Percentiles rank a stretch among this genome's conserved stretches.
These are phyloP conservation scores for Zygoascus meyerae DNA, from an alignment of 1,139 yeast genomes.

Conservation along the genomic window DNA sequence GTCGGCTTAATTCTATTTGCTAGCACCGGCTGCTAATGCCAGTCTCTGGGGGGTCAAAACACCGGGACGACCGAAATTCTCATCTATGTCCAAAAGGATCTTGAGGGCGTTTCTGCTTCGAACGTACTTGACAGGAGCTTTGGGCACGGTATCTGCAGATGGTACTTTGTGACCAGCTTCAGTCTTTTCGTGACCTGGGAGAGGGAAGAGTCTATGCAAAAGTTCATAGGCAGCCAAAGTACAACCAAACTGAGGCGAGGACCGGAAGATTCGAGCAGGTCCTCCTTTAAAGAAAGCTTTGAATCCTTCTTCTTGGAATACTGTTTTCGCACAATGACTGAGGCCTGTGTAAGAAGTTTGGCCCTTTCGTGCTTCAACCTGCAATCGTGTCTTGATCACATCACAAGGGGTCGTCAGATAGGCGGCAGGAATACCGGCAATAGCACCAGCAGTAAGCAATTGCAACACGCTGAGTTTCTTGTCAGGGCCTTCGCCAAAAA, in stretches of 20 bases:
- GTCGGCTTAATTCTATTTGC: not conserved
- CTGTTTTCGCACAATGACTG: conserved; percentile 66
- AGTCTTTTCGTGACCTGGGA: conserved; percentile 37
- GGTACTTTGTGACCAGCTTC: conserved; percentile 42
- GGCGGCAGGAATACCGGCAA: conserved; percentile 98
- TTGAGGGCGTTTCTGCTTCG: conserved; percentile 41
- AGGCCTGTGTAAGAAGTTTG: conserved; percentile 76
- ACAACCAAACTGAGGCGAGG: conserved; percentile 97
- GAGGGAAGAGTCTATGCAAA: conserved; percentile 57
- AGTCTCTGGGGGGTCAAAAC: conserved; percentile 29
- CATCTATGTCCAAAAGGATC: conserved; percentile 41
- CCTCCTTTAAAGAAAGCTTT: conserved; percentile 94
- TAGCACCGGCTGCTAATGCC: conserved; percentile 25
- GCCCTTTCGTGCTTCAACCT: conserved; percentile 73
- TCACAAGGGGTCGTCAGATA: conserved; percentile 94
- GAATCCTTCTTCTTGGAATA: conserved; percentile 71
- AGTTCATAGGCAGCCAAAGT: conserved; percentile 94
- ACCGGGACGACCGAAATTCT: conserved; percentile 41
- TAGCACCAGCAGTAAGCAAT: conserved; percentile 78
- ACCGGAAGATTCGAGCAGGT: conserved; percentile 86
- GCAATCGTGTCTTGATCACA: conserved; percentile 92
- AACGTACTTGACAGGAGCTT: conserved; percentile 35
- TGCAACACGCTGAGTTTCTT: conserved; percentile 71
- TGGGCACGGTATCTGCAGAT: conserved; percentile 28
- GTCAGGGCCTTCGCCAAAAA: conserved; percentile 78